Base-by-base conservation (phyloP, 176 grass and related monocot species). In the Carex kokanica region DNA sequence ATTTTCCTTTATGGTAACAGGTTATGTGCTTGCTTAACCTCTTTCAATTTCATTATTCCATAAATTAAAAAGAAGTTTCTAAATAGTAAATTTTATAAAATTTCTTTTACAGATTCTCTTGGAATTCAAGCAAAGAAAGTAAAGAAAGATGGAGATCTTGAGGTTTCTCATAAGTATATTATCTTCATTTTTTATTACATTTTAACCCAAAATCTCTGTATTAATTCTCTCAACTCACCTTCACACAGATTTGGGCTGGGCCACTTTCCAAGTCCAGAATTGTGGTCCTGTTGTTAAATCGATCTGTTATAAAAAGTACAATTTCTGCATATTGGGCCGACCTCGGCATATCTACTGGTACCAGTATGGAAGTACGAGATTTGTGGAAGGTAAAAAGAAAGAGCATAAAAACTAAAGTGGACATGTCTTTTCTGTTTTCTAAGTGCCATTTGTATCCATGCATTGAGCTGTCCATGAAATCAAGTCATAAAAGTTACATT, bases 61-160 rank as follows among this genome's bases (percentile, higher is more conserved):
- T 21, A 49, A 55, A 3, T 79, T 8, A 54, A 14, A 36, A 78
- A 75, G 51, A 10, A 47, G 63, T 53, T 57, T 41, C n/a, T 16
- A 61, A 66, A 16, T 69, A 24, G 24, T 10, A 38, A 15, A 43
- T 47, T 80, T 73, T 31, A 58, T 61, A 56, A 53, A 59, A 71
- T 79, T 32, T 0, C 1, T 18, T 60, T 32, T 8, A 82, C 87
- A 94, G 93, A 98, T 74, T 15, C 88, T 53, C 86, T 95, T 5
- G 93, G 96, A 64, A 32, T 95, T 83, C 96, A 95, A 92, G 96
- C 83, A 65, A 95, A 93, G 86, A 95, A 98, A 83, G 93, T 95
- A n/a, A 83, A 90, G 86, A 95, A 86, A 89, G 88, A 95, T 31
- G 96, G 96, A 49, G 92, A 89, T 87, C 84, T 23, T 57, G 91